phyloP scores from a whole-genome alignment of 768 basidiomycete species.

The Dacryopinax primogenitus region DNA sequence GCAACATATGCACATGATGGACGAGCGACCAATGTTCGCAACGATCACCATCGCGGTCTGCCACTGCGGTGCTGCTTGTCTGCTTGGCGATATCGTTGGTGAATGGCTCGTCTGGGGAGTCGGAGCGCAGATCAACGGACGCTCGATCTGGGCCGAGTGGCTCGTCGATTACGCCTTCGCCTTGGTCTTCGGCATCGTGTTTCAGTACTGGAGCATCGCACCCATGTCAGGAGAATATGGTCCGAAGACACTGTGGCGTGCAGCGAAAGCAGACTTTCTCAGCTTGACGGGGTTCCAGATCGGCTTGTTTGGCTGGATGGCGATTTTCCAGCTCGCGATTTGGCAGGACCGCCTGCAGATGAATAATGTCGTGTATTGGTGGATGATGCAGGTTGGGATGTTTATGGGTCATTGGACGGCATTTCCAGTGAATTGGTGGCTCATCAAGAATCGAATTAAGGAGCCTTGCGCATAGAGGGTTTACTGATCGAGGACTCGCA shows the following conservation, averaged over 20 bases:
- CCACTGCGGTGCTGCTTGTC: conserved; percentile 11
- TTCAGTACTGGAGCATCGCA: conserved; percentile 13
- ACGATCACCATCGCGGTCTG: conserved; percentile 9
- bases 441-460: conserved; percentile 10
- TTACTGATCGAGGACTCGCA: too few species aligned
- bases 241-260: not conserved
- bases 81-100: conserved; percentile 11
- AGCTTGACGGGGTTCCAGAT: conserved; percentile 10
- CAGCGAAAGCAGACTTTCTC: conserved; percentile 12
- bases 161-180: conserved; percentile 12
- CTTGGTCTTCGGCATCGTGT: conserved; percentile 12
- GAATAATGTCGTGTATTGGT: conserved; percentile 12
- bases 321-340: conserved; percentile 11
- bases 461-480: conserved; percentile 5
- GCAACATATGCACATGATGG: conserved; percentile 7
- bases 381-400: conserved; percentile 14
- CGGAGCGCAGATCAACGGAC: conserved; percentile 3
- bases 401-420: conserved; percentile 13
- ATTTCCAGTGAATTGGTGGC: conserved; percentile 10
- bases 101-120: conserved; percentile 12
- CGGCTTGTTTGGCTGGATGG: conserved; percentile 12
- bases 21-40: conserved; percentile 10
- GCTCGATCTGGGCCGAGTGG: conserved; percentile 11
- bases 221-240: conserved; percentile 12
- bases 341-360: not conserved